These are phyloP conservation scores for Mrakiaceae sp. DNA, from an alignment of 1,284 basidiomycete genomes.

Conservation along the genomic window DNA sequence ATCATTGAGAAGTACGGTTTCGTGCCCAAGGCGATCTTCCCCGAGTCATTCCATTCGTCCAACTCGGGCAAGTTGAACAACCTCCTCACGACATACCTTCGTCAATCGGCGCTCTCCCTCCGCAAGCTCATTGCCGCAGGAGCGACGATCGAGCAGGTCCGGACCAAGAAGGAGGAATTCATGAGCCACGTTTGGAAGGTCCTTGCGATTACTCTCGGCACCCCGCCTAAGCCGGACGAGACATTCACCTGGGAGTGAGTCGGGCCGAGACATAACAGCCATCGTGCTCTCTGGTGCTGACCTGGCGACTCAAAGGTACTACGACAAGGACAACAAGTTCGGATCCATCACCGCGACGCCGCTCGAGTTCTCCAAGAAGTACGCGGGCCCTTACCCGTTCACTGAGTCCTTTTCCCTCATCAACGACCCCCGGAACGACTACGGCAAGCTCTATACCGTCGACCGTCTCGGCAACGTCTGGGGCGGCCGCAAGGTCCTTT, in stretches of 20 bases:
- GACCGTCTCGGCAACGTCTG: constrained; percentile 85
- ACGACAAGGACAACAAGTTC: constrained; percentile 67
- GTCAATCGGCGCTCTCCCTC: constrained; percentile 77
- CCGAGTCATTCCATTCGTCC: constrained; percentile 75
- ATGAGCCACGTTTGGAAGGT: constrained; percentile 71
- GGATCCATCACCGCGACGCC: constrained; percentile 32
- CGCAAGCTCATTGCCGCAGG: constrained; percentile 47
- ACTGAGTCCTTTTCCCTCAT: constrained; percentile 77
- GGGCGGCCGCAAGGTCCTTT: constrained; percentile 60
- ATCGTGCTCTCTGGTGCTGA: no score
- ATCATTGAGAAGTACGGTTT: constrained; percentile 57
- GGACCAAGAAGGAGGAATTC: constrained; percentile 60
- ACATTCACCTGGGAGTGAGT: constrained; percentile 63
- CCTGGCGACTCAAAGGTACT: constrained; percentile 37
- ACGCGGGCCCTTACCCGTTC: constrained; percentile 30
- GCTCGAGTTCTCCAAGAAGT: constrained; percentile 30
- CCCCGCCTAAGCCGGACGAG: constrained; percentile 60
- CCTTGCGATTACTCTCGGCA: constrained; percentile 70
- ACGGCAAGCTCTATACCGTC: constrained; percentile 78
- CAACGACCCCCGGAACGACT: constrained; percentile 82
- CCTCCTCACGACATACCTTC: constrained; percentile 73
- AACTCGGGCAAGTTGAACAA: constrained; percentile 60
- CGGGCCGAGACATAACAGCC: no score
- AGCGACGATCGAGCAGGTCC: constrained; percentile 17
- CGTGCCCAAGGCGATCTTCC: constrained; percentile 68